Evolutionary conservation across 805 yeast species (phyloP), one percentile per base, ranked within the genome.

Genomic region (Jamesozyma gamospora): DNA sequence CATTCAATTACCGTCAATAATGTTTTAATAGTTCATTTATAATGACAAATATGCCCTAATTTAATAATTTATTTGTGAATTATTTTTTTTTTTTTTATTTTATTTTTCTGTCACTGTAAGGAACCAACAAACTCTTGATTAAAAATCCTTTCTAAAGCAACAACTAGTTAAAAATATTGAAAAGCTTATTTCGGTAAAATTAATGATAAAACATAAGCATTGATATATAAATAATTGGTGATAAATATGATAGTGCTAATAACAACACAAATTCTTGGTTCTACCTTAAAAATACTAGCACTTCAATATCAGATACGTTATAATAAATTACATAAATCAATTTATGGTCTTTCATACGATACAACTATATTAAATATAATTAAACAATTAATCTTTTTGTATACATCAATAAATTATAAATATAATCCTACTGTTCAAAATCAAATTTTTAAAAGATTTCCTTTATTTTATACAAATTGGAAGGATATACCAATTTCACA

Each of bases 251-350:
- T 36, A 10, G 25, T 35, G 6, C 28, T 40, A 4, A n/a, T 40
- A 18, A 14, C 19, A 4, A 35, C 36, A 14, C 42, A 40, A 12
- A 16, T 26, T 4, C 15, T 28, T 25, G 39, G 33, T 88, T 87
- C 63, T 96, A 86, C 32, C 85, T 79, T 49, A 28, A 42, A 47
- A 17, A 35, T 30, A n/a, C 28, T 39, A 15, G 56, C 57, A 3
- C 36, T 48, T 9, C 41, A 44, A 7, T 50, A 50, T 32, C 63
- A 57, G 38, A 43, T 45, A 26, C 45, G 48, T 19, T 55, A 56
- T 34, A 53, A 57, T 35, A 51, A 47, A 33, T 37, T 46, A 13
- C 60, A 56, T 37, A 50, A 47, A 26, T 62, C 70, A 1, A 46
- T 67, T 0, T 57, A 62, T 41, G 70, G 71, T 0, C 44, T 65